Percentiles rank a stretch among this genome's conserved stretches.
Conservation (phyloP, 164 flowering plant species). For the Cinnamomum micranthum region DNA sequence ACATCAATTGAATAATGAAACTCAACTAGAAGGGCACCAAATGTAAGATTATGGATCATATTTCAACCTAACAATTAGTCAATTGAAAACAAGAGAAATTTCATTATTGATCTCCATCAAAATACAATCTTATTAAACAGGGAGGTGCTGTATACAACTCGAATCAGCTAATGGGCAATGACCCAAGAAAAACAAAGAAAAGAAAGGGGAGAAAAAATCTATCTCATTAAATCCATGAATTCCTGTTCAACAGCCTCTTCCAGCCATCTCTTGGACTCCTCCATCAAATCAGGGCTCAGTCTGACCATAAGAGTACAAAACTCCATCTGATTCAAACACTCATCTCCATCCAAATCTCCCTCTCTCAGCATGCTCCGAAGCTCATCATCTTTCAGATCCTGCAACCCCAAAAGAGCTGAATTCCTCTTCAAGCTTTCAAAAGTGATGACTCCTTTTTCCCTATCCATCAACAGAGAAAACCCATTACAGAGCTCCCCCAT, state of each 20-base stretch:
- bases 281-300: slow-evolving; percentile 45
- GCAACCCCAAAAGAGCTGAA: slow-evolving; percentile 18
- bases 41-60: no score
- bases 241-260: slow-evolving; percentile 13
- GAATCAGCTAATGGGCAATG: neutral
- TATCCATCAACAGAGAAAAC: slow-evolving; percentile 30
- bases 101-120: no score
- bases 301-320: slow-evolving; percentile 57
- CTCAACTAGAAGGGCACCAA: no score
- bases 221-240: slow-evolving; percentile 6
- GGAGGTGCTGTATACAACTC: neutral
- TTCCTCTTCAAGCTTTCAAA: slow-evolving; percentile 33
- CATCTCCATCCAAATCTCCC: slow-evolving; percentile 61
- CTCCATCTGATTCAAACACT: slow-evolving; percentile 43
- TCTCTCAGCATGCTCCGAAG: slow-evolving; percentile 39
- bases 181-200: neutral
- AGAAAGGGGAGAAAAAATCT: neutral
- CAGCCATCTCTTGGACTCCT: slow-evolving; percentile 18
- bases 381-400: slow-evolving; percentile 28
- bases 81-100: no score
- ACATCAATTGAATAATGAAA: no score
- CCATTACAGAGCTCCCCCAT: slow-evolving; percentile 35
- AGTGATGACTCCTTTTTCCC: slow-evolving; percentile 26
- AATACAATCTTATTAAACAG: no score
- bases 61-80: no score